Evolutionary conservation across 352 stramenopile species (phyloP).

Genomic region (Globisporangium echinulatum): DNA sequence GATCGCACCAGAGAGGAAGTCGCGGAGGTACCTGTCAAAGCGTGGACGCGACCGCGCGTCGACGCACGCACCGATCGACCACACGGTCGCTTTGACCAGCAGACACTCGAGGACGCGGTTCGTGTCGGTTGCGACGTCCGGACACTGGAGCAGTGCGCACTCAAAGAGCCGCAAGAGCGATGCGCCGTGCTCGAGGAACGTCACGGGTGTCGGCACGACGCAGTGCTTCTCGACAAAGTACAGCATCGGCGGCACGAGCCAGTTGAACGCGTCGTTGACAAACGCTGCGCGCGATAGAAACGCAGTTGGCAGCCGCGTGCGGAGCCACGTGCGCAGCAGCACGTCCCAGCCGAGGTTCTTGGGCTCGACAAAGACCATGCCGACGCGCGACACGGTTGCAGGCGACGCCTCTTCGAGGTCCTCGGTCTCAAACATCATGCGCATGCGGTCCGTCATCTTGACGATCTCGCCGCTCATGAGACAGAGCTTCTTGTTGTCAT

Average conservation of each 20-base stretch:
- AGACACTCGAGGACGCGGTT: conserved; percentile 79
- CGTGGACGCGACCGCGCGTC: conserved; percentile 72
- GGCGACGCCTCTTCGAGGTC: conserved; percentile 85
- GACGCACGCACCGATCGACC: conserved; percentile 90
- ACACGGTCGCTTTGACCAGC: conserved; percentile 85
- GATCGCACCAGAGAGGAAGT: conserved; percentile 49
- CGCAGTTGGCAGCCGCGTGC: conserved; percentile 33
- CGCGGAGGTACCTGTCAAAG: conserved; percentile 83
- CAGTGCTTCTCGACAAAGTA: conserved; percentile 92
- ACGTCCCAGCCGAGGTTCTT: conserved; percentile 90
- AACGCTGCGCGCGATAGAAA: conserved; percentile 32
- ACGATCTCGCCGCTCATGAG: conserved; percentile 94
- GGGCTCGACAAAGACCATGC: conserved; percentile 92
- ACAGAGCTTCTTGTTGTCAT: conserved; percentile 94
- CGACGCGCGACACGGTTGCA: conserved; percentile 89
- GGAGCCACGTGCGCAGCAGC: conserved; percentile 83
- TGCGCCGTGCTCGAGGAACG: conserved; percentile 87
- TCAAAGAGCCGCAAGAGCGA: conserved; percentile 78
- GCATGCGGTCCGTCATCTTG: conserved; percentile 92
- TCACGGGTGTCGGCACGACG: conserved; percentile 78
- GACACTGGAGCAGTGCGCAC: conserved; percentile 55
- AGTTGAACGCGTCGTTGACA: conserved; percentile 81
- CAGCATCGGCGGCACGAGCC: conserved; percentile 86
- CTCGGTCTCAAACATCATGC: conserved; percentile 95
- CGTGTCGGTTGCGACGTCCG: conserved; percentile 58